Evolutionary conservation across 2,329 filamentous ascomycete species (phyloP).

Genomic region (Nemania sp.): DNA sequence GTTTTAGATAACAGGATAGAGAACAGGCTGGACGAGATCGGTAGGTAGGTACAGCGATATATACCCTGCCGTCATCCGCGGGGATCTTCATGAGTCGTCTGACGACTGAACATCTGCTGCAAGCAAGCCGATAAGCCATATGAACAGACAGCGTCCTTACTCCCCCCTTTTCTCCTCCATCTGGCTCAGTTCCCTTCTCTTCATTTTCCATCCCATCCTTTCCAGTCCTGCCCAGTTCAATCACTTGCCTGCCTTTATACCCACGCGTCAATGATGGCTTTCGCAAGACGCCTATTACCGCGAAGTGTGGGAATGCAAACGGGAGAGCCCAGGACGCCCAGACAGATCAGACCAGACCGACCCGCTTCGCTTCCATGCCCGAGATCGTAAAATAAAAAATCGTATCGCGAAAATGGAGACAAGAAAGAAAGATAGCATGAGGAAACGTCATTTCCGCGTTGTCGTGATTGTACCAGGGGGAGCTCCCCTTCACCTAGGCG

Average conservation of each 20-base stretch:
- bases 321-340: slow-evolving; percentile 10
- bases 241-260: too few relatives aligned
- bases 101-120: too few relatives aligned
- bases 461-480: slow-evolving; percentile 27
- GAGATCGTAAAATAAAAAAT: slow-evolving; percentile 24
- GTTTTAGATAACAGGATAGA: background rate
- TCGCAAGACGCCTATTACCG: slow-evolving; percentile 24
- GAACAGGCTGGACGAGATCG: background rate
- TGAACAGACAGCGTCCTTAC: too few relatives aligned
- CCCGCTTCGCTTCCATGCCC: slow-evolving; percentile 19
- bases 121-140: too few relatives aligned
- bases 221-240: too few relatives aligned
- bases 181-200: background rate
- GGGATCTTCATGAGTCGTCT: background rate
- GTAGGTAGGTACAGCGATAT: slow-evolving; percentile 12
- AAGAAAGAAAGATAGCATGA: slow-evolving; percentile 1
- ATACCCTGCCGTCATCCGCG: slow-evolving; percentile 6
- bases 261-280: slow-evolving; percentile 13
- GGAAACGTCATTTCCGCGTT: slow-evolving; percentile 34
- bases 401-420: slow-evolving; percentile 13
- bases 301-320: slow-evolving; percentile 32
- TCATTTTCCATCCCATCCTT: background rate
- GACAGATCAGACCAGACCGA: slow-evolving; percentile 6
- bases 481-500: background rate
- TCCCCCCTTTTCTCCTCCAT: background rate